Evolutionary conservation across 2,329 filamentous ascomycete species (phyloP).

Genomic region (Exophiala dermatitidis): DNA sequence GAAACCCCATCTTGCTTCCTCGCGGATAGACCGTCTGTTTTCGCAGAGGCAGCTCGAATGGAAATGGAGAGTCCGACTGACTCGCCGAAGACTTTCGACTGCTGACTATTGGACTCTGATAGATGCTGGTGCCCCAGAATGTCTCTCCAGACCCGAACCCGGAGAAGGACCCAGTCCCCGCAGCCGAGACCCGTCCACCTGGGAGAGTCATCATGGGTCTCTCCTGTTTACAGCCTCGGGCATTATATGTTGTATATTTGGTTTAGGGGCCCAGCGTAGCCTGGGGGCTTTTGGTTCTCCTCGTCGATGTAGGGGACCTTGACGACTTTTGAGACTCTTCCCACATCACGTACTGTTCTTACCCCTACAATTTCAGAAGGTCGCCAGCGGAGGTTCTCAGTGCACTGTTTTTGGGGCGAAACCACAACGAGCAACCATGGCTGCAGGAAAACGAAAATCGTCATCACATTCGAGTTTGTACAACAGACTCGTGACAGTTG

Average conservation of each 20-base stretch:
- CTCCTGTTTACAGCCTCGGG: conserved; percentile 6
- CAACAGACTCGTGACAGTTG: conserved; percentile 35
- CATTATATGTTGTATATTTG: not conserved
- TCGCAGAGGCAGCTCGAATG: not conserved
- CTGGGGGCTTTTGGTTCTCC: not conserved
- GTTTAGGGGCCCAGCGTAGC: not conserved
- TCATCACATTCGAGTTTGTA: conserved; percentile 34
- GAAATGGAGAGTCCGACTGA: not conserved
- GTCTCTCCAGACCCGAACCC: not conserved
- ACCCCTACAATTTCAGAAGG: not conserved
- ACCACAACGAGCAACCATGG: conserved; percentile 6
- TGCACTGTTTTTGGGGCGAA: not conserved
- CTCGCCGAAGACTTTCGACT: too few relatives aligned
- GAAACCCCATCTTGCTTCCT: not conserved
- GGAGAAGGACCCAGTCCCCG: conserved; percentile 2
- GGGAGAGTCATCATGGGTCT: not conserved
- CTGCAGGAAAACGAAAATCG: not conserved
- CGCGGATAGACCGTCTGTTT: not conserved
- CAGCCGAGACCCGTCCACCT: not conserved
- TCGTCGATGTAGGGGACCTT: not conserved
- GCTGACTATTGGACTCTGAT: too few relatives aligned
- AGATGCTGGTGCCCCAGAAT: not conserved
- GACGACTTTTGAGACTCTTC: not conserved
- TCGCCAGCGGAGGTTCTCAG: not conserved
- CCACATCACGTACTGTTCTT: too few relatives aligned